Conservation (phyloP, 768 basidiomycete species). For the Tricholoma flavovirens region DNA sequence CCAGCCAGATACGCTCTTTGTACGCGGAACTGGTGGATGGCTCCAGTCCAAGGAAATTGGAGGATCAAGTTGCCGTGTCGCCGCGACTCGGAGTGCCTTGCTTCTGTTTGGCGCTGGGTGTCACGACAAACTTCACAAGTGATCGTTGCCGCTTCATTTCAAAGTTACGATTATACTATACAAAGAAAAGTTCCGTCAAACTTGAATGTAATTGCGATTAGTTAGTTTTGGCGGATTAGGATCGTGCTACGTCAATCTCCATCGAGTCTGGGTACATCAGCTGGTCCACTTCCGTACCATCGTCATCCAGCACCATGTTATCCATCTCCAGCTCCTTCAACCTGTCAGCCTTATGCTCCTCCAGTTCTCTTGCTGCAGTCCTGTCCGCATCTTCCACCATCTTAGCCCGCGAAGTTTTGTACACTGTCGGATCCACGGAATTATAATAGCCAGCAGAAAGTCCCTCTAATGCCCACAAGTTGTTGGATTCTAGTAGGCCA, state of each 20-base stretch:
- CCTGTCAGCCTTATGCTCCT: conserved; percentile 30
- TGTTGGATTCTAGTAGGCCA: conserved; percentile 36
- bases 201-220: neutral
- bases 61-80: neutral
- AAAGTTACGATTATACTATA: neutral
- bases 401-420: conserved; percentile 42
- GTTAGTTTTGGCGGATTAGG: no score
- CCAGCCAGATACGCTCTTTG: conserved; percentile 16
- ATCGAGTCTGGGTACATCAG: conserved; percentile 13
- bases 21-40: conserved; percentile 12
- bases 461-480: conserved; percentile 71
- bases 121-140: no score
- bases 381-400: conserved; percentile 64
- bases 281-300: conserved; percentile 15
- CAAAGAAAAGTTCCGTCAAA: neutral
- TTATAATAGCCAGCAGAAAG: conserved; percentile 61
- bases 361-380: conserved; percentile 39
- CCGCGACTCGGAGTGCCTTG: neutral
- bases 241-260: conserved; percentile 13
- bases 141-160: neutral
- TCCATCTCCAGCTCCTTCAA: conserved; percentile 23
- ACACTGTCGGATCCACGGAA: conserved; percentile 60
- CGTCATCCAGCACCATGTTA: conserved; percentile 8
- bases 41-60: conserved; percentile 14
- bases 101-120: neutral